Conservation (phyloP, 116 monocot species). For the Cymodocea nodosa region DNA sequence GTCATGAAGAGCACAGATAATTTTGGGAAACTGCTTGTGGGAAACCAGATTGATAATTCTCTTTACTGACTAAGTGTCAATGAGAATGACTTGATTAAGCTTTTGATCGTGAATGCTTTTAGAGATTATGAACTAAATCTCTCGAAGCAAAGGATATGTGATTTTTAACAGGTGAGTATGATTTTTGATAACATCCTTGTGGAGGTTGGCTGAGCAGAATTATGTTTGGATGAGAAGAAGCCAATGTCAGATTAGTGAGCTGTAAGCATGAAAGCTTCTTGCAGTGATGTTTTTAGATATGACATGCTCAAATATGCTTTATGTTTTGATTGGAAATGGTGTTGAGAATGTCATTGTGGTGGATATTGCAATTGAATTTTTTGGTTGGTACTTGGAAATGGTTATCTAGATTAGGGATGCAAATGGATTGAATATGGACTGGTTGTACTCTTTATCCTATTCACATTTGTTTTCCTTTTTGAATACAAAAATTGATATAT, state of each 20-base stretch:
- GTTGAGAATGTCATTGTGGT: conserved; percentile 84
- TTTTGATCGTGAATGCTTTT: conserved; percentile 41
- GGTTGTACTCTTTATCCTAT: no score
- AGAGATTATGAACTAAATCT: conserved; percentile 57
- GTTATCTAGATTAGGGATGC: no score
- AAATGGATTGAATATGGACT: no score
- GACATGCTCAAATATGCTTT: conserved; percentile 49
- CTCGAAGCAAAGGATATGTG: conserved; percentile 64
- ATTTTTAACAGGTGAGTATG: conserved; percentile 88
- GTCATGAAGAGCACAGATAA: conserved; percentile 65
- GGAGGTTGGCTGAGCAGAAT: conserved; percentile 52
- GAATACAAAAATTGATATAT: no score
- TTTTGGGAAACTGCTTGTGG: conserved; percentile 65
- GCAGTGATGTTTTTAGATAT: conserved; percentile 87
- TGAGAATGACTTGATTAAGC: conserved; percentile 34
- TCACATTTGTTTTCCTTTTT: no score
- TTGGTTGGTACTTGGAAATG: conserved; percentile 14
- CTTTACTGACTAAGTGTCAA: conserved; percentile 42
- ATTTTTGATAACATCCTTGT: conserved; percentile 82
- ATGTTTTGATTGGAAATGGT: conserved; percentile 82
- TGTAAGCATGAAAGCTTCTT: conserved; percentile 87
- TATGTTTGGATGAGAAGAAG: conserved; percentile 34
- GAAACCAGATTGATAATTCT: conserved; percentile 66
- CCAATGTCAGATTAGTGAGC: conserved; percentile 85
- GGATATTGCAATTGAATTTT: conserved; percentile 64